phyloP scores from a whole-genome alignment of 495 filamentous ascomycete genomes.

The Penicillium maclennaniae region DNA sequence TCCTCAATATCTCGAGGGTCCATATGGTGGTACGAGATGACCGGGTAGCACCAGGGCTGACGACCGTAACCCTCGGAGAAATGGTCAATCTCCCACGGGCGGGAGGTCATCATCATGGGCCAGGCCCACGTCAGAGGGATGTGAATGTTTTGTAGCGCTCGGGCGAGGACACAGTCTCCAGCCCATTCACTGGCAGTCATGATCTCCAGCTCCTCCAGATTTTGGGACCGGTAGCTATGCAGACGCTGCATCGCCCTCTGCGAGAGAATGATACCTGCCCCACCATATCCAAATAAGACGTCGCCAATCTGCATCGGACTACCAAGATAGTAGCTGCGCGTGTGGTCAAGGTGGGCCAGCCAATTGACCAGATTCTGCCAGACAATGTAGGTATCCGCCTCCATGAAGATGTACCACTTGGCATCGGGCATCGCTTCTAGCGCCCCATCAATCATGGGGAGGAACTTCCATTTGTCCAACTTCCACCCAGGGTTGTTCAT shows the following conservation, averaged over 20 bases:
- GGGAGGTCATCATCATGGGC: conserved; percentile 36
- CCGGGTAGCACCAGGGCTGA: conserved; percentile 48
- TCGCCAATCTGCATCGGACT: conserved; percentile 39
- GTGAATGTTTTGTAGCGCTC: conserved; percentile 33
- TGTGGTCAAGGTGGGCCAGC: conserved; percentile 49
- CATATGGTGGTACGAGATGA: conserved; percentile 49
- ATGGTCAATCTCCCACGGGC: conserved; percentile 37
- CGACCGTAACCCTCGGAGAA: conserved; percentile 37
- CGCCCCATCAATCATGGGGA: conserved; percentile 57
- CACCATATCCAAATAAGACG: conserved; percentile 56
- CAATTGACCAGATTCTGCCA: conserved; percentile 60
- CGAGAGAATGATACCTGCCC: conserved; percentile 55
- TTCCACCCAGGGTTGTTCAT: conserved; percentile 51
- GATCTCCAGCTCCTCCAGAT: conserved; percentile 23
- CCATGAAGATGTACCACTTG: conserved; percentile 64
- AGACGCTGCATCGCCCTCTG: conserved; percentile 21
- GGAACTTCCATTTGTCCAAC: conserved; percentile 65
- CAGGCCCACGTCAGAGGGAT: conserved; percentile 34
- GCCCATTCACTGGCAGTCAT: conserved; percentile 33
- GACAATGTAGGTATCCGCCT: conserved; percentile 60
- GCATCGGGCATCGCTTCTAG: conserved; percentile 48
- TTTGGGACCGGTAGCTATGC: conserved; percentile 13
- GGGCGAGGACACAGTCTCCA: conserved; percentile 39
- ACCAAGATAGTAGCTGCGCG: conserved; percentile 51
- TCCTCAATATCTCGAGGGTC: conserved; percentile 34